Evolutionary conservation across 1,284 basidiomycete species (phyloP).

Genomic region (Cryptococcus sp.): DNA sequence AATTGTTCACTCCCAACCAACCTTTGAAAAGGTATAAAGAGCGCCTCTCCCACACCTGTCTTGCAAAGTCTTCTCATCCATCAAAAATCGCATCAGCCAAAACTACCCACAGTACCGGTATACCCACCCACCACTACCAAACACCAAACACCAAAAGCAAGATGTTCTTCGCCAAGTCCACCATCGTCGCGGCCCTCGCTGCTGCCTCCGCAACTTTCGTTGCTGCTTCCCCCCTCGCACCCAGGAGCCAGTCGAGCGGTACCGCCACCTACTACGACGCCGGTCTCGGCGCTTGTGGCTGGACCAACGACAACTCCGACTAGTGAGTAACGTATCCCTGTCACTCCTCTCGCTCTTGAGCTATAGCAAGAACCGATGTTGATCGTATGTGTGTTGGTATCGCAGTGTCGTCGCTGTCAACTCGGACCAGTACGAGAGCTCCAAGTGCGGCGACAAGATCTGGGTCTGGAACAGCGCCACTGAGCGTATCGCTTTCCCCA

Average conservation of each 20-base stretch:
- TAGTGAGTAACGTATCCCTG: conserved; percentile 11
- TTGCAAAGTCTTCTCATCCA: not conserved
- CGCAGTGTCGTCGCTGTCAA: conserved; percentile 44
- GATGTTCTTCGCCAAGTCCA: not conserved
- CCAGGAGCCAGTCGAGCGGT: conserved; percentile 14
- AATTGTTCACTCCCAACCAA: not conserved
- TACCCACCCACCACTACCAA: conserved; percentile 7
- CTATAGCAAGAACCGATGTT: conserved; percentile 7
- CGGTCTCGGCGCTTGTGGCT: conserved; percentile 37
- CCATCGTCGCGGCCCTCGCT: not conserved
- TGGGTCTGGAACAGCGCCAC: conserved; percentile 64
- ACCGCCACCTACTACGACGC: conserved; percentile 36
- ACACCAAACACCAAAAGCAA: not conserved
- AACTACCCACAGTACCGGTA: not conserved
- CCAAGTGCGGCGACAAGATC: conserved; percentile 63
- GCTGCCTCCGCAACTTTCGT: conserved; percentile 2
- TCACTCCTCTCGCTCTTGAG: not conserved
- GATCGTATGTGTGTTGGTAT: conserved; percentile 4
- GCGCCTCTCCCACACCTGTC: not conserved
- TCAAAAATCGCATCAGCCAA: not conserved
- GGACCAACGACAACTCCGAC: conserved; percentile 28
- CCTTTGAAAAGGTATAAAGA: not conserved
- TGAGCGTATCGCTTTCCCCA: conserved; percentile 62
- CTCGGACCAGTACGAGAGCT: conserved; percentile 39
- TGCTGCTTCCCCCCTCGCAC: conserved; percentile 16